These are phyloP conservation scores for Lachnellula suecica DNA, from an alignment of 2,329 filamentous ascomycete species.

Conservation along the genomic window DNA sequence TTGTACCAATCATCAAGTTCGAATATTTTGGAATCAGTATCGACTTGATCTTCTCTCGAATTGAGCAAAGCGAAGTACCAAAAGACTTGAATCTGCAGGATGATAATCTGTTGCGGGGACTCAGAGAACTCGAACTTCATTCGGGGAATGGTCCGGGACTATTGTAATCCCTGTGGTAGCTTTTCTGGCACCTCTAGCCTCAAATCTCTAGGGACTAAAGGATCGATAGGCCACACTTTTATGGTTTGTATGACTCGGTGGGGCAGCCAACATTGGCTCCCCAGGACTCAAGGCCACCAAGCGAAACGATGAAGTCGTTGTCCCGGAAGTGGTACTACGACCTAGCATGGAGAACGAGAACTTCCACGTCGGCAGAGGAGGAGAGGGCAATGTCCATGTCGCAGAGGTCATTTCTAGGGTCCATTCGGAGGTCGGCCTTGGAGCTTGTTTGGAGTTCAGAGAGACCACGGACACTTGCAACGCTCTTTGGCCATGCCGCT, in stretches of 20 bases:
- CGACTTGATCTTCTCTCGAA: conserved; percentile 84
- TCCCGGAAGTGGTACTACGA: conserved; percentile 48
- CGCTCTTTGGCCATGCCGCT: too few relatives aligned
- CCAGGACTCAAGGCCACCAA: conserved; percentile 39
- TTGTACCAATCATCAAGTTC: conserved; percentile 96
- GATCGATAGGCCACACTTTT: too few relatives aligned
- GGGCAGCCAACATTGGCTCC: conserved; percentile 51
- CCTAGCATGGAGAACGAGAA: conserved; percentile 39
- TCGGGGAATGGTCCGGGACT: conserved; percentile 96
- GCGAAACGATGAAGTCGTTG: conserved; percentile 45
- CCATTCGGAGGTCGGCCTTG: too few relatives aligned
- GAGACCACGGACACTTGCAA: too few relatives aligned
- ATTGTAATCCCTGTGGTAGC: too few relatives aligned
- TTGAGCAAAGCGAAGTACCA: conserved; percentile 70
- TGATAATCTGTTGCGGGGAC: conserved; percentile 77
- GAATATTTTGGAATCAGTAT: conserved; percentile 90
- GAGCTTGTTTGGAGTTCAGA: too few relatives aligned
- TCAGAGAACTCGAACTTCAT: conserved; percentile 83
- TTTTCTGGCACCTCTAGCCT: too few relatives aligned
- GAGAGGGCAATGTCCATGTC: conserved; percentile 42
- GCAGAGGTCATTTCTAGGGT: too few relatives aligned
- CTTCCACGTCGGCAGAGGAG: conserved; percentile 39
- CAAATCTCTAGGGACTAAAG: too few relatives aligned
- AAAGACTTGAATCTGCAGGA: conserved; percentile 76
- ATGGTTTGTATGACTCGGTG: too few relatives aligned